phyloP scores from a whole-genome alignment of 140 eudicot species.

The Stevia rebaudiana region DNA sequence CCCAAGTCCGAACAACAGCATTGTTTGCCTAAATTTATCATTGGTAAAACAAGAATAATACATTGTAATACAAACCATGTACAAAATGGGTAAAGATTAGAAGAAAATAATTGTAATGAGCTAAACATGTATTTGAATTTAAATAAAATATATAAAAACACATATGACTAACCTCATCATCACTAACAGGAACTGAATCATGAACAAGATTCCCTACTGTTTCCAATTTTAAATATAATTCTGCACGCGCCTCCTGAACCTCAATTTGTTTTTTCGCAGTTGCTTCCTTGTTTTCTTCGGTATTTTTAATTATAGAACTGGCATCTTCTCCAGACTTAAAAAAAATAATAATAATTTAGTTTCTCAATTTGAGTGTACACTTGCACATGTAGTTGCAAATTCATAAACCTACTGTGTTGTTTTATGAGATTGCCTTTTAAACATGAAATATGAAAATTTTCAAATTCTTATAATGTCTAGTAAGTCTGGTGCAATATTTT shows the following conservation, averaged over 20 bases:
- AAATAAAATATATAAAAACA: not conserved
- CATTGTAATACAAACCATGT: not conserved
- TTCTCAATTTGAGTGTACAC: not conserved
- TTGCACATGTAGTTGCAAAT: not conserved
- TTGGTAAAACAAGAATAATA: not conserved
- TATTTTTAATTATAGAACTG: slow-evolving; percentile 35
- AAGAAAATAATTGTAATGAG: not conserved
- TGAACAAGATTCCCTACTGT: slow-evolving; percentile 82
- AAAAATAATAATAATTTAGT: not conserved
- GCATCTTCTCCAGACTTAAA: slow-evolving; percentile 77
- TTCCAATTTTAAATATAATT: slow-evolving; percentile 51
- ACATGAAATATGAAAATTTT: not conserved
- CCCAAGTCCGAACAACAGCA: slow-evolving; percentile 71
- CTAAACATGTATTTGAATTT: not conserved
- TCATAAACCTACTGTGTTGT: not conserved
- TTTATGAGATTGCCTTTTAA: not conserved
- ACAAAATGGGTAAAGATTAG: not conserved
- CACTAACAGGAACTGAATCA: slow-evolving; percentile 77
- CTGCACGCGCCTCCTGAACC: slow-evolving; percentile 52
- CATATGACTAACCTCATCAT: slow-evolving; percentile 65
- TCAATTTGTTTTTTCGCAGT: slow-evolving; percentile 51
- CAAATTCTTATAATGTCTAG: not conserved
- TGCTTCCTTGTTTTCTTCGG: slow-evolving; percentile 59
- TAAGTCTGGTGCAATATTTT: not conserved
- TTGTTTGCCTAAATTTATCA: slow-evolving; percentile 52